Evolutionary conservation across 2,329 filamentous ascomycete species (phyloP), one percentile per base, ranked within the genome.

Genomic region (Sporothrix pallida): DNA sequence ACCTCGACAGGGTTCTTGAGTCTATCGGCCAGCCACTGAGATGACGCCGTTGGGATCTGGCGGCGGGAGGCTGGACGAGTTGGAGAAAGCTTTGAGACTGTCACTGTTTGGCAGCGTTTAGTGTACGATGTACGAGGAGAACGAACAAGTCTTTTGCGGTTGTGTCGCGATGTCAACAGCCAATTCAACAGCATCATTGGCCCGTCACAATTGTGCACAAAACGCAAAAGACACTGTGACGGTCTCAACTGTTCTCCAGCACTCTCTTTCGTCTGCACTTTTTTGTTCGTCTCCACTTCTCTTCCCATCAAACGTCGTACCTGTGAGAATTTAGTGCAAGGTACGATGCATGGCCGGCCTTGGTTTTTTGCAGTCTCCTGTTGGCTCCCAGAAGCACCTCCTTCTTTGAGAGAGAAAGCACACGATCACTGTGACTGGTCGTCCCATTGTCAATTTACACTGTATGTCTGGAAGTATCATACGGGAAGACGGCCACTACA

Each of bases 311-410:
- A n/a, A 54, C 17, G 48, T 46, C 37, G 50, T 68, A 20, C 62
- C 71, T 68, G 71, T 72, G 50, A 68, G 62, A 68, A 48, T 72
- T 72, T 72, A 72, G 71, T 46, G 62, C 62, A 68, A 72, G 60
- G 60, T 52, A 72, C 60, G 31, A 37, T 37, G 31, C 31, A 37
- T 37, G 31, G 31, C 31, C 31, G 60, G 44, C 54, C 42, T 58
- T 31, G 20, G 10, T n/a, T 52, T 69, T 15, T 31, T 54, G 23
- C 46, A 37, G 31, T 37, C 31, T 37, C 31, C 31, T 37, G 31
- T 37, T 37, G 31, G 31, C 5, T 3, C 3, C 31, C 31, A 7
- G 31, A 37, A 37, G 31, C 31, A 37, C 31, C 31, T 37, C 31
- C 23, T 26, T 26, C 23, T 26, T 26, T 26, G 23, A 26, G 23